These are phyloP conservation scores for Fusarium robinianum DNA, from an alignment of 2,329 filamentous ascomycete species.

Conservation along the genomic window DNA sequence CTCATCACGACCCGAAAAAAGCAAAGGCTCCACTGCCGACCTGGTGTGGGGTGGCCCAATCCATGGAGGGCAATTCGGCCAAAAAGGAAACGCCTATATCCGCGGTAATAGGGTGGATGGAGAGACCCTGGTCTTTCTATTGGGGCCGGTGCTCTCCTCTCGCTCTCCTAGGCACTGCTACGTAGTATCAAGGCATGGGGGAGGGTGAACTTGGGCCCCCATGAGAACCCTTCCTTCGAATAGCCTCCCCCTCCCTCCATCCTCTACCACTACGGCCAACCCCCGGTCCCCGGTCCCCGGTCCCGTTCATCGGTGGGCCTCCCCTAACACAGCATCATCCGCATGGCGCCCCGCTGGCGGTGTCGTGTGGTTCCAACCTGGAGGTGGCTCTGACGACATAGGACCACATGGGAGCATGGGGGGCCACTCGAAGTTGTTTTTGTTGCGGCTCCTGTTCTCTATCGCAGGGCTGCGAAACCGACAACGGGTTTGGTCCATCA, in stretches of 20 bases:
- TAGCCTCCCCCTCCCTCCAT: too few relatives aligned
- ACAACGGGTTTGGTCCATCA: slow-evolving; percentile 1
- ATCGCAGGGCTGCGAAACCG: slow-evolving; percentile 21
- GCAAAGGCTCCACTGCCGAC: slow-evolving; percentile 2
- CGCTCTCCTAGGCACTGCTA: too few relatives aligned
- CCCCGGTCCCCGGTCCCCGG: slow-evolving; percentile 23
- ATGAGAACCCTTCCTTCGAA: slow-evolving; percentile 14
- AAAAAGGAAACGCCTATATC: slow-evolving; percentile 7
- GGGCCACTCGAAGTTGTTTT: slow-evolving; percentile 3
- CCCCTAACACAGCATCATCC: slow-evolving; percentile 11
- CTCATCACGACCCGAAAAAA: slow-evolving; percentile 9
- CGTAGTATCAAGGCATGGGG: not conserved
- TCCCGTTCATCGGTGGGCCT: slow-evolving; percentile 21
- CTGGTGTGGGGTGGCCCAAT: slow-evolving; percentile 9
- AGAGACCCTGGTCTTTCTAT: too few relatives aligned
- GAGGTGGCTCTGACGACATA: slow-evolving; percentile 12
- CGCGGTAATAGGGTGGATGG: slow-evolving; percentile 2
- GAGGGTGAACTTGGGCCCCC: too few relatives aligned
- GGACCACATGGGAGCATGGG: slow-evolving; percentile 1
- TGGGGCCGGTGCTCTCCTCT: not conserved
- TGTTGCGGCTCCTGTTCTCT: slow-evolving; percentile 5
- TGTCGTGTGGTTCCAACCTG: slow-evolving; percentile 22
- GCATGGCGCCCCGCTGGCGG: slow-evolving; percentile 27
- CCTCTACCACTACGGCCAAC: too few relatives aligned
- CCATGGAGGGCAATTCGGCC: not conserved